A percentile compares a stretch with the other conserved stretches of the same genome.
phyloP scores from a whole-genome alignment of 2,329 filamentous ascomycete genomes.

The Penicillium sp. region DNA sequence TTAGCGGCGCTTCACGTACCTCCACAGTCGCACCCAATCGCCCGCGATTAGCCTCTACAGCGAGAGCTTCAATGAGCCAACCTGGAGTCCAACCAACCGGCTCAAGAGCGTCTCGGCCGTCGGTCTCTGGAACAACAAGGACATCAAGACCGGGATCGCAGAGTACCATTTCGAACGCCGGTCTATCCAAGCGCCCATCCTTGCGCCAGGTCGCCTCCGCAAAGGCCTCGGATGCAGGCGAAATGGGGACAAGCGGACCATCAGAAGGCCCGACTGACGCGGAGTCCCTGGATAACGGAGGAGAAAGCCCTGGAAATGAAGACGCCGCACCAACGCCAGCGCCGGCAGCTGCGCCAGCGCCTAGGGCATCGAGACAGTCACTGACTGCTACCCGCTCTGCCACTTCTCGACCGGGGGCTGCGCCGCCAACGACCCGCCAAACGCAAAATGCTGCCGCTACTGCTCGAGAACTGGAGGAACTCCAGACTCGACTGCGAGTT shows the following conservation, averaged over 20 bases:
- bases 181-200: slow-evolving; percentile 42
- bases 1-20: slow-evolving; percentile 59
- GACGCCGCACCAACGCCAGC: slow-evolving; percentile 14
- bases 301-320: slow-evolving; percentile 30
- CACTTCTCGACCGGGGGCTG: slow-evolving; percentile 36
- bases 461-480: slow-evolving; percentile 77
- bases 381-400: slow-evolving; percentile 34
- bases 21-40: slow-evolving; percentile 54
- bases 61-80: slow-evolving; percentile 71
- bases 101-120: slow-evolving; percentile 48
- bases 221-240: slow-evolving; percentile 37
- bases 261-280: slow-evolving; percentile 41
- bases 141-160: slow-evolving; percentile 42
- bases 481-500: slow-evolving; percentile 84
- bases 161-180: slow-evolving; percentile 32
- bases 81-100: slow-evolving; percentile 51
- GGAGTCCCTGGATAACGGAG: slow-evolving; percentile 35
- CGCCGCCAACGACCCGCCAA: slow-evolving; percentile 47
- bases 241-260: slow-evolving; percentile 33
- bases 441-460: slow-evolving; percentile 57
- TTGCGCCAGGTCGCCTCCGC: slow-evolving; percentile 38
- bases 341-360: slow-evolving; percentile 14
- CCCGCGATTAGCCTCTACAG: slow-evolving; percentile 61
- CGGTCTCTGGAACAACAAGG: slow-evolving; percentile 43
- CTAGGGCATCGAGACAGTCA: slow-evolving; percentile 34